phyloP scores from a whole-genome alignment of 371 early-diverging fungal species.

The Saksenaea vasiformis region DNA sequence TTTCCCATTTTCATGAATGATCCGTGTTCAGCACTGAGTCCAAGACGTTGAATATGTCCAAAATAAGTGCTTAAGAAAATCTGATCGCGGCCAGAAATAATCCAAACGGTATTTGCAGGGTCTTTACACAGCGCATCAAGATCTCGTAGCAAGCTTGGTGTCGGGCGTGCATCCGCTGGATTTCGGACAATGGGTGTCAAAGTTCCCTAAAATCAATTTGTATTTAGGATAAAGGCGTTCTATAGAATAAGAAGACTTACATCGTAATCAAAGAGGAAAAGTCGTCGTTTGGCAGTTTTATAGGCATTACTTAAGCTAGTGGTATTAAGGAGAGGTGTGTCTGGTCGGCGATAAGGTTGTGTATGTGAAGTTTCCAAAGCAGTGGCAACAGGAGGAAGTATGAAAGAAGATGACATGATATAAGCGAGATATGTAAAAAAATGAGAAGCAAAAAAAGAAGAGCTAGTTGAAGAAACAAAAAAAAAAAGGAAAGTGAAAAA shows the following conservation, averaged over 20 bases:
- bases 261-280: conserved; percentile 86
- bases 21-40: conserved; percentile 63
- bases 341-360: conserved; percentile 69
- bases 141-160: conserved; percentile 63
- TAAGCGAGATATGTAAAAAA: not conserved
- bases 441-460: not conserved
- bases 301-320: conserved; percentile 41
- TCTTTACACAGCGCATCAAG: conserved; percentile 67
- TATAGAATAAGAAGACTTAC: conserved; percentile 32
- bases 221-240: not conserved
- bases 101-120: conserved; percentile 83
- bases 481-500: not conserved
- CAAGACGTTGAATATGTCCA: conserved; percentile 74
- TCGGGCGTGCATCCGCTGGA: conserved; percentile 74
- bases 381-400: conserved; percentile 1
- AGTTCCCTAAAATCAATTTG: conserved; percentile 68
- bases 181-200: conserved; percentile 77
- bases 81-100: conserved; percentile 87
- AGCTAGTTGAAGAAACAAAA: not conserved
- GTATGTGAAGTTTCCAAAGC: not conserved
- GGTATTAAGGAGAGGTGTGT: conserved; percentile 73
- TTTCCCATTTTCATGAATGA: conserved; percentile 83
- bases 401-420: conserved; percentile 1
- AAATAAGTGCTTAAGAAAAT: conserved; percentile 65
- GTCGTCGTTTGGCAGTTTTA: conserved; percentile 52